Base-by-base conservation (phyloP, 1,139 yeast genomes). In the Pichia sp. region DNA sequence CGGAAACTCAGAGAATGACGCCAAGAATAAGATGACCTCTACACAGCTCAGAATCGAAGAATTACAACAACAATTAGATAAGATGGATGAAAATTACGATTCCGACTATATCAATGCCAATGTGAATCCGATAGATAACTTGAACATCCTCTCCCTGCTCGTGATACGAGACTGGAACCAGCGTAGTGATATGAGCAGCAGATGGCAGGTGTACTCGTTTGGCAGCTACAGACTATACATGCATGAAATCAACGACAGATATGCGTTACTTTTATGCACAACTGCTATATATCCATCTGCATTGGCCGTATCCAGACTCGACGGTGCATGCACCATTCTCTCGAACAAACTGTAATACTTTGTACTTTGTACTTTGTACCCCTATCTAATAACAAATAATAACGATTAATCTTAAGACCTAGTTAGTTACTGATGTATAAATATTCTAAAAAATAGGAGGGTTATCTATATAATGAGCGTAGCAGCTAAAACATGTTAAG, bases 141-240 rank as follows among this genome's bases (percentile, higher is more conserved):
- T 77, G 31, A 71, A 71, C 50, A 74, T 77, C 12, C 67, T 73
- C 53, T 69, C 78, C n/a, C 61, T 77, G 32, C 58, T 76, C 45
- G 77, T 75, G 2, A 65, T 70, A 47, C 71, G 68, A 42, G 65
- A 67, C 39, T 67, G 72, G 60, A 59, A 61, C 14, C 61, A 60
- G 20, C 51, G 47, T 9, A 30, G 30, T 6, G 17, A 34, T 12
- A 12, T 11, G 2, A 44, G 39, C 5, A 42, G 41, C 2, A 32
- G 18, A 4, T 59, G 64, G 61, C 50, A 59, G 34, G 56, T 58
- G 18, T 49, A 58, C 22, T 52, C 52, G 27, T 57, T 57, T 47
- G 54, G 50, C n/a, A 48, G 50, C 19, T 58, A 53, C 37, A 42
- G 53, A 30, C 50, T 63, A 33, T 57, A 56, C 34, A 45, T 56